Conservation (phyloP, 169 alveolate genomes). For the Amoebophrya sp. region DNA sequence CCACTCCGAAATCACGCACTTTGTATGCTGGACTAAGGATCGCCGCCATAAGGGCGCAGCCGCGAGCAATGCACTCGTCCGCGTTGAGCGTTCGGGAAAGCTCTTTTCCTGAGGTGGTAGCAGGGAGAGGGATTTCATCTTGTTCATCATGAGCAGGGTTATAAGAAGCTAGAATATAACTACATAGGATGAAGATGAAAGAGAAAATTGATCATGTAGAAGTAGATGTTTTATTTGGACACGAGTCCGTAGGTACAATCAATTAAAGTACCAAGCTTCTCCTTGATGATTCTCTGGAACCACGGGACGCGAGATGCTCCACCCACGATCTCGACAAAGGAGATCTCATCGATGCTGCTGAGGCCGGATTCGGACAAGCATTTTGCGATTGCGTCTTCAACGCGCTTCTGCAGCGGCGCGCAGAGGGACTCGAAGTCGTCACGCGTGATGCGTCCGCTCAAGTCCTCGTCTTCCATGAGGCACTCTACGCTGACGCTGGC, state of each 20-base stretch:
- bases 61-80: slow-evolving; percentile 92
- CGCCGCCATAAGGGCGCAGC: slow-evolving; percentile 82
- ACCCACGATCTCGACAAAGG: slow-evolving; percentile 89
- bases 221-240: too few species aligned
- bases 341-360: slow-evolving; percentile 60
- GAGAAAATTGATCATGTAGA: too few species aligned
- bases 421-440: slow-evolving; percentile 82
- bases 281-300: slow-evolving; percentile 70
- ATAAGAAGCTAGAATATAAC: too few species aligned
- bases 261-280: slow-evolving; percentile 67
- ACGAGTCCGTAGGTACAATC: too few species aligned
- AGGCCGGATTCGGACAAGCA: slow-evolving; percentile 58
- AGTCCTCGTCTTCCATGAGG: slow-evolving; percentile 88
- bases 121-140: too few species aligned
- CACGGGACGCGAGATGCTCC: slow-evolving; percentile 91
- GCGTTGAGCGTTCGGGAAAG: slow-evolving; percentile 87
- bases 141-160: too few species aligned
- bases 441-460: slow-evolving; percentile 60
- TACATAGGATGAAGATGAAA: too few species aligned
- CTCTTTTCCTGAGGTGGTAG: too few species aligned
- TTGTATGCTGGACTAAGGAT: slow-evolving; percentile 26
- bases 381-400: slow-evolving; percentile 56
- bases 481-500: slow-evolving; percentile 82
- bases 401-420: slow-evolving; percentile 60
- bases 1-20: slow-evolving; percentile 26